phyloP scores from a whole-genome alignment of 176 grass and related monocot species.

The Aegilops speltoides region DNA sequence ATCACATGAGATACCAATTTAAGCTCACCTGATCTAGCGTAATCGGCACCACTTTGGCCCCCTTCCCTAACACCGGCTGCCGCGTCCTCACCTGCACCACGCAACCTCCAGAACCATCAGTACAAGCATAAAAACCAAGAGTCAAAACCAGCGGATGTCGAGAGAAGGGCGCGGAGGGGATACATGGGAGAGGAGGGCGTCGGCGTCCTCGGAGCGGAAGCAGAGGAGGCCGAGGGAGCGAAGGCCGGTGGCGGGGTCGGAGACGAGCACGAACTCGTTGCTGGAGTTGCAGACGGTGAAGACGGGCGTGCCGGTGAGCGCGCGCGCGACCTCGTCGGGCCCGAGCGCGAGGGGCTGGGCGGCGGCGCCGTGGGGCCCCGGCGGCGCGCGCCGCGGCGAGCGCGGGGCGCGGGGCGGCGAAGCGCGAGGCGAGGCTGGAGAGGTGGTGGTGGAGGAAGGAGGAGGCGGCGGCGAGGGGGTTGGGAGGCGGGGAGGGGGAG shows the following conservation, averaged over 20 bases:
- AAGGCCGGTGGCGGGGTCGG: slow-evolving; percentile 72
- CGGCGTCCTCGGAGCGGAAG: slow-evolving; percentile 79
- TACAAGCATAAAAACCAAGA: not conserved
- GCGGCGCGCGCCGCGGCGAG: not conserved
- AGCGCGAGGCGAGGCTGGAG: slow-evolving; percentile 46
- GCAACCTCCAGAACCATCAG: slow-evolving; percentile 19
- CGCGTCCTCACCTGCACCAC: slow-evolving; percentile 61
- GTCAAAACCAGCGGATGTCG: not conserved
- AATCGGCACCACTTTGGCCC: slow-evolving; percentile 85
- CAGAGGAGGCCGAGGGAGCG: slow-evolving; percentile 87
- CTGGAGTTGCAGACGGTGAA: slow-evolving; percentile 89
- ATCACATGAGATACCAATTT: not conserved
- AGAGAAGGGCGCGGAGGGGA: not conserved
- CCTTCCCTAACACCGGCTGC: slow-evolving; percentile 76
- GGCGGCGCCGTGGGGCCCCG: slow-evolving; percentile 31
- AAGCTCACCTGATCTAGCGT: slow-evolving; percentile 88
- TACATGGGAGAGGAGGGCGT: slow-evolving; percentile 81
- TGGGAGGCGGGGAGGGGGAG: slow-evolving; percentile 20
- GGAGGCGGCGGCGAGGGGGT: slow-evolving; percentile 45
- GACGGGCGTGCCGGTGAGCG: slow-evolving; percentile 69
- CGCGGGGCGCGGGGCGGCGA: slow-evolving; percentile 38
- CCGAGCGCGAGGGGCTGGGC: slow-evolving; percentile 49
- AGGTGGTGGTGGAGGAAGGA: slow-evolving; percentile 68
- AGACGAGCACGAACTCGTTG: slow-evolving; percentile 94
- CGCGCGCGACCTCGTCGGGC: slow-evolving; percentile 63